These are phyloP conservation scores for Didymella exigua DNA, from an alignment of 2,329 filamentous ascomycete species.

Conservation along the genomic window DNA sequence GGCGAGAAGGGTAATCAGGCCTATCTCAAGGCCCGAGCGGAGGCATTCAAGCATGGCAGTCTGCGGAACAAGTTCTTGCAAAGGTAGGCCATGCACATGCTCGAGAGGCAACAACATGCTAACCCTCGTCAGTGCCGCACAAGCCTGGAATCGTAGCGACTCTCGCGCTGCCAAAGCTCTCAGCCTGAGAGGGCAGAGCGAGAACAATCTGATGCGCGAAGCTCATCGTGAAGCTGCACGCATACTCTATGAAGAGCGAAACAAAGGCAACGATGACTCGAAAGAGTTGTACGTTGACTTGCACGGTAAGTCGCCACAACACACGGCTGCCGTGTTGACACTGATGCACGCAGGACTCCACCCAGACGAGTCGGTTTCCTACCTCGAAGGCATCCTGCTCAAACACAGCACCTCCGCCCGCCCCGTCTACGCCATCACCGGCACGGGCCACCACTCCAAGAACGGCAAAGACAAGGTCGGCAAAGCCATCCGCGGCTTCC, in stretches of 20 bases:
- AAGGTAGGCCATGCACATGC: conserved; percentile 63
- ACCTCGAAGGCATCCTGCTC: conserved; percentile 84
- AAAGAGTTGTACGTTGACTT: conserved; percentile 92
- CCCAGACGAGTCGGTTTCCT: conserved; percentile 94
- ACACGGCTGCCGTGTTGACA: neutral
- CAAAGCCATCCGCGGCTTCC: conserved; percentile 85
- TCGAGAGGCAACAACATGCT: conserved; percentile 6
- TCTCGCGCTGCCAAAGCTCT: conserved; percentile 94
- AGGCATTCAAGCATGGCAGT: conserved; percentile 96
- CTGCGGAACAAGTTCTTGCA: conserved; percentile 96
- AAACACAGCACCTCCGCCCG: conserved; percentile 75
- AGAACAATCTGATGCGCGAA: conserved; percentile 97
- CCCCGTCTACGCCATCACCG: conserved; percentile 93
- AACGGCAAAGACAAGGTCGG: conserved; percentile 99
- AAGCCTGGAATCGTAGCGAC: conserved; percentile 98
- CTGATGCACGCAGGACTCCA: conserved; percentile 68
- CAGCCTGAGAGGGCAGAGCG: conserved; percentile 90
- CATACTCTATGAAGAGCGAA: conserved; percentile 91
- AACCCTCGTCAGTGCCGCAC: conserved; percentile 71
- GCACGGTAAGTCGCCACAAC: conserved; percentile 61
- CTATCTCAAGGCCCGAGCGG: conserved; percentile 91
- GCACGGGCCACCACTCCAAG: conserved; percentile 96
- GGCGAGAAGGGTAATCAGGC: conserved; percentile 88
- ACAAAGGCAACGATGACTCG: conserved; percentile 65
- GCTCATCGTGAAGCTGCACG: conserved; percentile 92